Conservation (phyloP, 106 monocot genomes). For the Allium sativum region DNA sequence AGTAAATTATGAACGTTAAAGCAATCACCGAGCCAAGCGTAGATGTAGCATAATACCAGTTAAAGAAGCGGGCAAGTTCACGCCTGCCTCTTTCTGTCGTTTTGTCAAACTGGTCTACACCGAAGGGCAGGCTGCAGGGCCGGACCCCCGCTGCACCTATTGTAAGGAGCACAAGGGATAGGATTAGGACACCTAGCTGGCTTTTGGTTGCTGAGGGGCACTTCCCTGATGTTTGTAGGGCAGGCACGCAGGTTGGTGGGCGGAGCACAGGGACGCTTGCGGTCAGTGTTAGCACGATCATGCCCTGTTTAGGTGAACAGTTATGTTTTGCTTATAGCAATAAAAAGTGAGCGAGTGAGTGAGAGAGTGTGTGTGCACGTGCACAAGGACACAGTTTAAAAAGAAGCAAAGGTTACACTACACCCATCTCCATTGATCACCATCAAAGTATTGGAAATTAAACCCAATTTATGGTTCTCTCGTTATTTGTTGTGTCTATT, state of each 20-base stretch:
- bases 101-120: constrained; percentile 41
- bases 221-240: neutral
- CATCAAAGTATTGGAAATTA: too few species aligned
- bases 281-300: constrained; percentile 6
- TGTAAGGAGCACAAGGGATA: constrained; percentile 15
- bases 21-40: constrained; percentile 31
- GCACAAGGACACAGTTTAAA: too few species aligned
- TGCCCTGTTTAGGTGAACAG: neutral
- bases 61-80: constrained; percentile 67
- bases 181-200: neutral
- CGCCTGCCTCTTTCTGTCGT: constrained; percentile 11
- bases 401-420: too few species aligned
- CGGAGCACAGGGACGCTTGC: neutral
- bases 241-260: neutral
- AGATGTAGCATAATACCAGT: constrained; percentile 67
- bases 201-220: neutral
- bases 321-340: too few species aligned
- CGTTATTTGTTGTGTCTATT: too few species aligned
- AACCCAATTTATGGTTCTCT: too few species aligned
- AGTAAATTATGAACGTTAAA: constrained; percentile 41
- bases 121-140: constrained; percentile 47
- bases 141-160: constrained; percentile 39
- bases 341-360: too few species aligned
- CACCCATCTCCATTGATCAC: too few species aligned
- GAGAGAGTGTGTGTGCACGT: too few species aligned